Evolutionary conservation across 495 filamentous ascomycete genomes (phyloP).

Genomic region (Penicillium coffeae): DNA sequence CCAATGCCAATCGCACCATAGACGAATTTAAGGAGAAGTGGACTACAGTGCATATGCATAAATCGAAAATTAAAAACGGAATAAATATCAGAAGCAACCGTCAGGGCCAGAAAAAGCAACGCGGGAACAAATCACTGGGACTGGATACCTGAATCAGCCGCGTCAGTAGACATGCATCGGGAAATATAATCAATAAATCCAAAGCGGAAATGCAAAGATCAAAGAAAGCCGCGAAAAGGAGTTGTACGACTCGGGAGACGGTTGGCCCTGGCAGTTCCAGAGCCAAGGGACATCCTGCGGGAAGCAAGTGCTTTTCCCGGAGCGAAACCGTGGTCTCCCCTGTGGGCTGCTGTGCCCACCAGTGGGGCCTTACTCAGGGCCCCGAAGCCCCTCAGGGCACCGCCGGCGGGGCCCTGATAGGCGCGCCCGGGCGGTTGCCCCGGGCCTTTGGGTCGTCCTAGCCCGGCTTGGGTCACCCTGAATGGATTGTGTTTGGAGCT

Average conservation of each 20-base stretch:
- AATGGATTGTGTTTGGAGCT: slow-evolving; percentile 29
- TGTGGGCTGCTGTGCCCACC: too few relatives aligned
- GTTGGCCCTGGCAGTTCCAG: slow-evolving; percentile 26
- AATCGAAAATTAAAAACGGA: too few relatives aligned
- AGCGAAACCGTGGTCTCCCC: slow-evolving; percentile 13
- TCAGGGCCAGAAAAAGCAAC: too few relatives aligned
- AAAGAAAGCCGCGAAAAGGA: background rate
- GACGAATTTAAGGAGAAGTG: background rate
- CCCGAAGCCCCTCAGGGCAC: too few relatives aligned
- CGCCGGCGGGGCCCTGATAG: slow-evolving; percentile 18
- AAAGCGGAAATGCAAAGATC: background rate
- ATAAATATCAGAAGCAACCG: too few relatives aligned
- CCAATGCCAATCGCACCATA: background rate
- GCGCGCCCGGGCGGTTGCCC: slow-evolving; percentile 14
- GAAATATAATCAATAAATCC: too few relatives aligned
- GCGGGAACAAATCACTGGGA: too few relatives aligned
- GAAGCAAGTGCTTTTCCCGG: slow-evolving; percentile 13
- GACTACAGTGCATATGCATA: background rate
- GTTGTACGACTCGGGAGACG: slow-evolving; percentile 6
- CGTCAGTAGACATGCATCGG: too few relatives aligned
- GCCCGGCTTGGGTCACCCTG: background rate
- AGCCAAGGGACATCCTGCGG: slow-evolving; percentile 22
- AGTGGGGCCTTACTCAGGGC: too few relatives aligned
- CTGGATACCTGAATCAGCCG: too few relatives aligned
- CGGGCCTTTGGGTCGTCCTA: slow-evolving; percentile 28